Evolutionary conservation across 306 rosid species (phyloP), one percentile per base, ranked within the genome.

Genomic region (Acacia crassicarpa): DNA sequence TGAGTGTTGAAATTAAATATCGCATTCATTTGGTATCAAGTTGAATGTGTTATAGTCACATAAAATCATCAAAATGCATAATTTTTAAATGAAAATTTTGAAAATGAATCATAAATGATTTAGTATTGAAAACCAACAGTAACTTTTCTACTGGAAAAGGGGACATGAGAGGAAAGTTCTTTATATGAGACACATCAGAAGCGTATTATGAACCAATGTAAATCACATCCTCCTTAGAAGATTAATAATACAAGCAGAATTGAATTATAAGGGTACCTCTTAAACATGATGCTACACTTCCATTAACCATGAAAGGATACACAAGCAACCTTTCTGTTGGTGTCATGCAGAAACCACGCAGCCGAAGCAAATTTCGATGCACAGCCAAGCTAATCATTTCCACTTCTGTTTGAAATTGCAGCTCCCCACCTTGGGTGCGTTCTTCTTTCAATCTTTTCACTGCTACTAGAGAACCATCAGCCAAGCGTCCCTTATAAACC

Each of bases 331-430:
- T 93, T 80, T 95, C 99, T 23, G 99, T 95, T 77, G 98, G 95
- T 68, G 99, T 95, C 99, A 93, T 92, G 86, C 99, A 95, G 86
- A 95, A 95, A 15, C 98, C 97, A 78, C 89, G 92, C 6, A 93
- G 91, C 46, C 98, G 95, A 78, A 95, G 98, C 76, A 95, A 86
- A 89, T 95, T 93, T 63, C 98, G 97, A 86, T 95, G 99, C 83
- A 93, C 98, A 48, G 99, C 98, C 97, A 93, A 89, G 88, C 97
- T 92, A 79, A 93, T 95, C 98, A 95, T 93, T 89, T 90, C 98
- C 35, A 95, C 97, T 85, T 95, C 99, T 46, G 94, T 93, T 88
- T 92, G 99, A 76, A 95, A 95, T 87, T 95, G 99, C 82, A 93
- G 88, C 88, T 93, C 97, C 79, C 92, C 97, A 38, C 97, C 97